Evolutionary conservation across 73 alveolate species (phyloP), one percentile per base, ranked within the genome.

Genomic region (Vitrella brassicaformis): DNA sequence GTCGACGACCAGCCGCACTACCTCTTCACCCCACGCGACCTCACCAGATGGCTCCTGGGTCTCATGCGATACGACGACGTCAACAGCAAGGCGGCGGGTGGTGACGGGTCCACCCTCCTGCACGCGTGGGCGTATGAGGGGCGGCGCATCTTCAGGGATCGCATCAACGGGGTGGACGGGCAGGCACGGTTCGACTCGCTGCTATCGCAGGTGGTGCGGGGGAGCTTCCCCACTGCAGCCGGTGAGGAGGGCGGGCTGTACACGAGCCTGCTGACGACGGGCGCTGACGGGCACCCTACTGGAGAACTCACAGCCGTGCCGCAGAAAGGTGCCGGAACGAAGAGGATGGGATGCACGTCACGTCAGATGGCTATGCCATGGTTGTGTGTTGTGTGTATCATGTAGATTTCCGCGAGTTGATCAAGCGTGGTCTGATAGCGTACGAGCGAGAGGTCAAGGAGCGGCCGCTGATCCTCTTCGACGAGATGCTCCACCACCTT

Each of bases 1-100:
- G 87, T 89, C 79, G 99, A 97, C 84, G 98, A 95, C 80, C 95
- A 97, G 70, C 94, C 95, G 86, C 99, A 97, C 85, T 97, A 97
- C 78, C 80, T 92, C 31, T 96, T 94, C 90, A 97, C 98, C 66
- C 99, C 99, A 31, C 88, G 99, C 84, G 99, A 96, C 80, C 14
- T 97, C 45, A 94, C 99, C 14, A 82, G 90, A 71, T 91, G 98
- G 93, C 84, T 93, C 1, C 86, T 93, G 73, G 96, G 96, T 19
- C 82, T 97, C 71, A 80, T 95, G 80, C 94, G 99, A 81, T 97
- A 95, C 81, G 99, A 97, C 72, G 96, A 39, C 56, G 14, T 4
- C n/a, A n/a, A n/a, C n/a, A n/a, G n/a, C n/a, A n/a, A n/a, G n/a
- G n/a, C n/a, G n/a, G n/a, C n/a, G n/a, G n/a, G n/a, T n/a, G n/a